phyloP scores from a whole-genome alignment of 495 filamentous ascomycete species.

The Penicillium paradoxum region DNA sequence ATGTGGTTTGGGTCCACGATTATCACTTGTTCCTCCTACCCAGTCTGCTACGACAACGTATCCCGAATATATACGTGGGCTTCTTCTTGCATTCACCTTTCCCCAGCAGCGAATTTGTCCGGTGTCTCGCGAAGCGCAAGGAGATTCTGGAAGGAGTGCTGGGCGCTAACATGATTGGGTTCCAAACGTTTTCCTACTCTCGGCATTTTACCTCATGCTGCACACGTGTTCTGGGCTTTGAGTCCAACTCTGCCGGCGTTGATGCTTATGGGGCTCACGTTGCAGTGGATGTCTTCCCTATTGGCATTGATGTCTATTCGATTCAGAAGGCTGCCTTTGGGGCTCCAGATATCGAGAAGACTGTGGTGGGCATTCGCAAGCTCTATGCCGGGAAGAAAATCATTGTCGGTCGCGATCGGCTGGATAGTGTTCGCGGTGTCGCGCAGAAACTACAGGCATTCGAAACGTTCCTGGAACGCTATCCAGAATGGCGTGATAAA shows the following conservation, averaged over 20 bases:
- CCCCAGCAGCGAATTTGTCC: constrained; percentile 88
- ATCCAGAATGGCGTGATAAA: constrained; percentile 82
- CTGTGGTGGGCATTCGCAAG: constrained; percentile 59
- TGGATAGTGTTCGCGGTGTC: constrained; percentile 86
- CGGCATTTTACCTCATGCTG: constrained; percentile 90
- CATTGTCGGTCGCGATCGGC: constrained; percentile 87
- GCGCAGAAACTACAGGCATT: constrained; percentile 91
- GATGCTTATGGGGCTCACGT: constrained; percentile 85
- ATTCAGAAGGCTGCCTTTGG: constrained; percentile 68
- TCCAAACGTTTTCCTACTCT: constrained; percentile 90
- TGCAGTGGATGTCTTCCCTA: constrained; percentile 84
- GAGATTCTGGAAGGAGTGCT: constrained; percentile 83
- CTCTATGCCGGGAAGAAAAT: constrained; percentile 80
- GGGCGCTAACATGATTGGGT: constrained; percentile 84
- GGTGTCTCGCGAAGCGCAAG: constrained; percentile 78
- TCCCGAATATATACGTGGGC: constrained; percentile 80
- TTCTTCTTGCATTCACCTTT: constrained; percentile 92
- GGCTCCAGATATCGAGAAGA: constrained; percentile 59
- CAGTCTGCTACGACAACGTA: constrained; percentile 72
- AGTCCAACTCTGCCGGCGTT: constrained; percentile 72
- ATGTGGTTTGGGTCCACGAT: constrained; percentile 87
- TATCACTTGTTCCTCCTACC: constrained; percentile 86
- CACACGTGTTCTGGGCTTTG: constrained; percentile 78
- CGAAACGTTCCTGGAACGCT: constrained; percentile 79
- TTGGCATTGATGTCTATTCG: constrained; percentile 75